Base-by-base conservation (phyloP, 2,329 filamentous ascomycete species). In the Colletotrichum tabaci region DNA sequence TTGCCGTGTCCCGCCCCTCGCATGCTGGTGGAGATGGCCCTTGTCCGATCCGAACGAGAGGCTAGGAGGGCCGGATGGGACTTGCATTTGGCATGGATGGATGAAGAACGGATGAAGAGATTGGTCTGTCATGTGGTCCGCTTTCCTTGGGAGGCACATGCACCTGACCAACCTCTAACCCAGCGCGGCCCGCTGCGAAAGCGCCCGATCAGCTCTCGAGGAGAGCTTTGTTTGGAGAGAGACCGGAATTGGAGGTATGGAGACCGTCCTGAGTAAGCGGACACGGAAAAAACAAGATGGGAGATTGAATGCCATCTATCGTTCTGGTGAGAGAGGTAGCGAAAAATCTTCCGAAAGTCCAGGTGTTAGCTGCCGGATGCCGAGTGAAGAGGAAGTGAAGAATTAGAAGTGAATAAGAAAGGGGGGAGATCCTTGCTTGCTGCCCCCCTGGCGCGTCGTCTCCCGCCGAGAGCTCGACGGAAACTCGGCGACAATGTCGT, bases 101-200 rank as follows among this genome's bases (percentile, higher is more conserved):
- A 50, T 53, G 65, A 60, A 61, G 40, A 55, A 53, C 16, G 58
- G 46, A 68, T 72, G 61, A 70, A 55, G 62, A 40, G 61, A 66
- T 38, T 30, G 21, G 13, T 30, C 55, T 60, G 65, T 69, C 69
- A 69, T 72, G 69, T 64, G 69, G 61, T 23, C 38, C 23, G 40
- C 52, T 42, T 63, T 63, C 49, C 38, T 42, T 44, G 40, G 66
- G 30, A 47, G 21, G 44, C 68, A 63, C 58, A 61, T 61, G 67
- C 67, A 46, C 61, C 53, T 42, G 35, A 53, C 38, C 46, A 40
- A 26, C 47, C 16, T 42, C 55, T 47, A 21, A 42, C 35, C 47
- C 35, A 49, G 35, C 58, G 46, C 58, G n/a, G 60, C 30, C 30
- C 12, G 13, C 23, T 5, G 61, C n/a, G 53, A 64, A 8, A 57